Evolutionary conservation across 371 early-diverging fungal genomes (phyloP), one percentile per base, ranked within the genome.

Genomic region (Rhizopus stolonifer): DNA sequence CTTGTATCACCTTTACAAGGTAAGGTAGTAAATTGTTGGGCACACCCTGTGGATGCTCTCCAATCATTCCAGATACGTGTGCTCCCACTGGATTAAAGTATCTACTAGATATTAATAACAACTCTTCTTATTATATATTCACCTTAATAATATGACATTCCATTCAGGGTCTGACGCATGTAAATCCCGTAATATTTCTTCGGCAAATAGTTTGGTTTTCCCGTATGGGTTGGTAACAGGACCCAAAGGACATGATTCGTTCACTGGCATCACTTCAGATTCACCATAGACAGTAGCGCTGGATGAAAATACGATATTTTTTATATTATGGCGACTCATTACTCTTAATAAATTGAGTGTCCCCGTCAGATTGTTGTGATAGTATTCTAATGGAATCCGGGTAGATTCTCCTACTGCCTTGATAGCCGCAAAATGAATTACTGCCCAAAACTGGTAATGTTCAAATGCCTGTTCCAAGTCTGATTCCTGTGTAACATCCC

Each of bases 11-110:
- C 60, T 93, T 89, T 15, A 88, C 74, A 0, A 96, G 81, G 57
- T 85, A 92, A 1, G 96, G 95, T 75, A 95, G 84, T 25, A 96
- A 73, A 65, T 95, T 96, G 66, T 88, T 88, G 21, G 96, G 95
- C 19, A 85, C 75, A 45, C 89, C 90, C 54, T 36, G 36, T 36
- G 36, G 36, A 36, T 36, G 36, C n/a, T n/a, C n/a, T n/a, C n/a
- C n/a, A n/a, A n/a, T n/a, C n/a, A n/a, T n/a, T n/a, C n/a, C n/a
- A n/a, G 88, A 85, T 21, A 76, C 67, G 69, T 95, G 95, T 0
- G 96, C 95, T 17, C 92, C 90, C 6, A 89, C 86, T 17, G 96
- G 95, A 67, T 96, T 96, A 58, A 96, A 96, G 73, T 92, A 96
- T 39, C 85, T 69, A 34, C 17, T n/a, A 21, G n/a, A n/a, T n/a